Evolutionary conservation across 2,329 filamentous ascomycete genomes (phyloP), one percentile per base, ranked within the genome.

Genomic region (Aspergillus sp.): DNA sequence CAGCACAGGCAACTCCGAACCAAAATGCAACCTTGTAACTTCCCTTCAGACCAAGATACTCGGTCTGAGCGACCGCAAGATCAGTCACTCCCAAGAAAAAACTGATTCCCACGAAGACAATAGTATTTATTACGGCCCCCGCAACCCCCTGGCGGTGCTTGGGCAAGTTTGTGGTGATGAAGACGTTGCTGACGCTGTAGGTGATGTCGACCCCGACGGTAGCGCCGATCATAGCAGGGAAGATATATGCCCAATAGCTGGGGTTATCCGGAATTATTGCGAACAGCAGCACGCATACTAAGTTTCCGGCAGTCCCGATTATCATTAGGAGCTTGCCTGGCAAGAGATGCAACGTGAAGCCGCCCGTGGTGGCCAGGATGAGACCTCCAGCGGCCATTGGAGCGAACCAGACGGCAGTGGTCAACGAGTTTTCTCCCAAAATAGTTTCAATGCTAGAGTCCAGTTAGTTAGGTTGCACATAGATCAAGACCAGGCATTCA

Each of bases 21-120:
- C 58, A 60, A 52, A 60, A 60, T 14, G 55, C 58, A 20, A 52
- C 58, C 14, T 60, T 60, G n/a, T 60, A 60, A n/a, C 58, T 60
- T 18, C 55, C 24, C 14, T 51, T 42, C 36, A 24, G 7, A 1
- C 58, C 55, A 1, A 60, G 18, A 22, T 53, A n/a, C 22, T 31
- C 18, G 12, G 58, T 60, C 24, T 57, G 31, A 7, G 55, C 32
- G 6, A 55, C 55, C 4, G 50, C 45, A 16, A 57, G 16, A 49
- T 60, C 58, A 14, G 58, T 55, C 46, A 60, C 3, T 2, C 58
- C 58, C 3, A 60, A 45, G 36, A 60, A 60, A 36, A 60, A 57
- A 16, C 58, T 60, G 18, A 60, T 60, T 20, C 58, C 58, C 4
- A 49, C 49, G 29, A 57, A 60, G 2, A 60, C 58, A 24, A 56